Conservation (phyloP, 2,329 filamentous ascomycete genomes). For the Paecilomyces sp. region DNA sequence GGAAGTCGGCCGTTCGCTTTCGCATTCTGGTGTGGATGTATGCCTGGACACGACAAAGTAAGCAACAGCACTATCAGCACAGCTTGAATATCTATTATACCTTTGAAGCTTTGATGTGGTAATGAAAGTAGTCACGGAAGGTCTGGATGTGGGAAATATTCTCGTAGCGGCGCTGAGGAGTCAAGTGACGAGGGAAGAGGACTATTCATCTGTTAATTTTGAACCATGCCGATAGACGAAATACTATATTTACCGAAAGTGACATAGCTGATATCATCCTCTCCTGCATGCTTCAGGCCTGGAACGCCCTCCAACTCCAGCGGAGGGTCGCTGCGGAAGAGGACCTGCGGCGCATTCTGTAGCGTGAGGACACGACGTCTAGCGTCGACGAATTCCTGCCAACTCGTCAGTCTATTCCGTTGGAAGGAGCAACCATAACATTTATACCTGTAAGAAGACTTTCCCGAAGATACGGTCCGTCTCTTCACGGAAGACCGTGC, state of each 20-base stretch:
- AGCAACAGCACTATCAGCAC: slow-evolving; percentile 4
- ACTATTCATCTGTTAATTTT: slow-evolving; percentile 47
- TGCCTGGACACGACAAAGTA: slow-evolving; percentile 46
- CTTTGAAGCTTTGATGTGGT: slow-evolving; percentile 99
- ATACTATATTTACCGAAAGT: slow-evolving; percentile 69
- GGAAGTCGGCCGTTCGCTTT: slow-evolving; percentile 93
- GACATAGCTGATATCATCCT: slow-evolving; percentile 89
- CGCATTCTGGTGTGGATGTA: slow-evolving; percentile 99
- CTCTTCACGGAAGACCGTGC: slow-evolving; percentile 94
- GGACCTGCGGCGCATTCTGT: slow-evolving; percentile 94
- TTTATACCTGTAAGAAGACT: slow-evolving; percentile 72
- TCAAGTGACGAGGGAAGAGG: slow-evolving; percentile 90
- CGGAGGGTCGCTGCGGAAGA: slow-evolving; percentile 91
- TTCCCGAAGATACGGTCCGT: slow-evolving; percentile 97
- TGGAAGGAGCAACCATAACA: not conserved
- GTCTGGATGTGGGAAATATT: slow-evolving; percentile 99
- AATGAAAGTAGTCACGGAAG: slow-evolving; percentile 99
- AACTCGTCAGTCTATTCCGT: slow-evolving; percentile 1
- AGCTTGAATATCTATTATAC: slow-evolving; percentile 28
- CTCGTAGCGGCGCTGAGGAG: slow-evolving; percentile 80
- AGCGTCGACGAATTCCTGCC: slow-evolving; percentile 86
- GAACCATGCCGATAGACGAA: not conserved
- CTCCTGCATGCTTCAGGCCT: slow-evolving; percentile 68
- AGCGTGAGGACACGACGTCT: slow-evolving; percentile 71
- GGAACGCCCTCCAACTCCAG: slow-evolving; percentile 82